phyloP scores from a whole-genome alignment of 352 stramenopile species.

The Pythium brachiatum region DNA sequence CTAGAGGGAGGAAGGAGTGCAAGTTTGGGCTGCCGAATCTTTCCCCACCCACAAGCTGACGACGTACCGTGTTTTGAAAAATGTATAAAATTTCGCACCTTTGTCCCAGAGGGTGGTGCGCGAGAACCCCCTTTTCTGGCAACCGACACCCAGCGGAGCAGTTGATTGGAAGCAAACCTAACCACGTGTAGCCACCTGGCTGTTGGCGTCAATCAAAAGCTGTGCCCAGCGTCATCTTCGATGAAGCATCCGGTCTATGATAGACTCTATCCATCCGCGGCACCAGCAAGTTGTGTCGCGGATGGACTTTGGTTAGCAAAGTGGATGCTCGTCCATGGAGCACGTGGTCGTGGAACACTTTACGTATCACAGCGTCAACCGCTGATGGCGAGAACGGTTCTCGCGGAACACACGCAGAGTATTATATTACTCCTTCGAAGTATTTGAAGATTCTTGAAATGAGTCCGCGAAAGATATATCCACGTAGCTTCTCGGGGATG shows the following conservation, averaged over 20 bases:
- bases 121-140: slow-evolving; percentile 1
- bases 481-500: no score
- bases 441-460: no score
- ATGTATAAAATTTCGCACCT: not conserved
- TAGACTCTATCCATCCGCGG: no score
- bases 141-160: not conserved
- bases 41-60: not conserved
- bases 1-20: not conserved
- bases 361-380: no score
- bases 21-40: slow-evolving; percentile 7
- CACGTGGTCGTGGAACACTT: no score
- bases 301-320: no score
- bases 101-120: not conserved
- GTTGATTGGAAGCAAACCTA: not conserved
- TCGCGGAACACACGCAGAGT: no score
- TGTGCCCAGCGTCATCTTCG: not conserved
- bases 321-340: no score
- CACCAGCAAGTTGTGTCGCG: no score
- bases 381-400: no score
- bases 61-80: not conserved
- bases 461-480: not conserved
- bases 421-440: not conserved
- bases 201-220: not conserved
- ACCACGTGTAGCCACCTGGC: not conserved
- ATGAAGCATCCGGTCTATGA: no score